phyloP scores from a whole-genome alignment of 768 basidiomycete genomes.

The Steccherinum ochraceum region DNA sequence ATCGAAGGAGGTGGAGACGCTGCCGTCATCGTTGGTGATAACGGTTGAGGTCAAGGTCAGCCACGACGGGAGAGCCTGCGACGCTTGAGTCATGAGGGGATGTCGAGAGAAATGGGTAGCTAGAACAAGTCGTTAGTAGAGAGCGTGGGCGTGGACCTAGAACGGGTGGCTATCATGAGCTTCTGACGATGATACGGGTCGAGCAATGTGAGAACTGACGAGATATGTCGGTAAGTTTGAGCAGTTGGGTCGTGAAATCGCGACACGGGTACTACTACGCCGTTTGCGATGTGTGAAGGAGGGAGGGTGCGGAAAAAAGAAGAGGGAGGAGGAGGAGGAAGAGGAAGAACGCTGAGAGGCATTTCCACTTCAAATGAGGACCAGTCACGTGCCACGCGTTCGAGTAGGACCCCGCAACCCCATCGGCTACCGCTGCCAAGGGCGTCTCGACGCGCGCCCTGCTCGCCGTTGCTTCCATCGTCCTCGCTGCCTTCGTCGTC shows the following conservation, averaged over 20 bases:
- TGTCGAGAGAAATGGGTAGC: neutral
- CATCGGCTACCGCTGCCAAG: no score
- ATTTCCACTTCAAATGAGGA: neutral
- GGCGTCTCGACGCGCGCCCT: neutral
- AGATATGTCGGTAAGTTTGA: neutral
- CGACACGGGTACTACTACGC: neutral
- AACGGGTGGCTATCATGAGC: neutral
- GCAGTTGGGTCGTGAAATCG: neutral
- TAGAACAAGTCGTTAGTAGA: neutral
- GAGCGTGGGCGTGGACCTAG: neutral
- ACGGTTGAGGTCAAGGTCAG: conserved; percentile 51
- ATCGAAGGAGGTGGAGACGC: conserved; percentile 47
- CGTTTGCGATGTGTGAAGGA: neutral
- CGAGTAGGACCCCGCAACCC: neutral
- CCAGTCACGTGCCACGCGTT: neutral
- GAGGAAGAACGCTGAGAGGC: no score
- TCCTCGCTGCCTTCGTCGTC: neutral
- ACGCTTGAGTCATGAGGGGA: conserved; percentile 27
- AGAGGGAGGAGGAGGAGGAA: neutral
- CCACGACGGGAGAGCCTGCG: conserved; percentile 72
- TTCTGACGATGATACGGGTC: neutral
- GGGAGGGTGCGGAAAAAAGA: neutral
- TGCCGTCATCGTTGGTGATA: conserved; percentile 47
- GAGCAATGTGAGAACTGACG: neutral
- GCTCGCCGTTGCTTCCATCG: neutral